Conservation (phyloP, 257 asterid genomes). For the Linderniella brevidens region DNA sequence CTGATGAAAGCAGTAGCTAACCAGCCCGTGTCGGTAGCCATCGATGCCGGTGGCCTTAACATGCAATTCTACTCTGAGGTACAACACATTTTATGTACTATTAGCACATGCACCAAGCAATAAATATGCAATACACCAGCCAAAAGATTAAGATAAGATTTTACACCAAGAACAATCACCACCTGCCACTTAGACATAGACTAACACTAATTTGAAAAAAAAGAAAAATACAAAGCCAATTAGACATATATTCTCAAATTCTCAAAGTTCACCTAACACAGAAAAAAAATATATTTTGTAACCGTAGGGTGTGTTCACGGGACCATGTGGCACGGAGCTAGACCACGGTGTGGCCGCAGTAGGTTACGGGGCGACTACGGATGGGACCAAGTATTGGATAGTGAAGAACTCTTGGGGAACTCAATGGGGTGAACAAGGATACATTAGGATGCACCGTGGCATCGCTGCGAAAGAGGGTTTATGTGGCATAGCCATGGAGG, state of each 20-base stretch:
- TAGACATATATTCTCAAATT: not conserved
- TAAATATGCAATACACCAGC: too few relatives aligned
- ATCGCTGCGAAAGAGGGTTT: slow-evolving; percentile 33
- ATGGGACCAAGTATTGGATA: slow-evolving; percentile 58
- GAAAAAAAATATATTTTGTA: not conserved
- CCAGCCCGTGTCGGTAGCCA: slow-evolving; percentile 69
- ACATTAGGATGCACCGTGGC: slow-evolving; percentile 63
- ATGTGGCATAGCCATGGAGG: slow-evolving; percentile 83
- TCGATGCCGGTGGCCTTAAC: slow-evolving; percentile 56
- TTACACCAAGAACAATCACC: too few relatives aligned
- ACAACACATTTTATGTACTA: too few relatives aligned
- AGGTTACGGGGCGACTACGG: slow-evolving; percentile 65
- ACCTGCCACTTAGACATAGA: too few relatives aligned
- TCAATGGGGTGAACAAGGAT: slow-evolving; percentile 85
- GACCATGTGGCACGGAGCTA: slow-evolving; percentile 52
- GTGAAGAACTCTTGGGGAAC: slow-evolving; percentile 79
- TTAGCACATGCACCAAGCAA: too few relatives aligned
- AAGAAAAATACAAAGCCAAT: too few relatives aligned
- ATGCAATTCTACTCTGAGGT: slow-evolving; percentile 86
- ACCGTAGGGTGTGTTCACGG: slow-evolving; percentile 53
- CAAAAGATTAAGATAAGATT: too few relatives aligned
- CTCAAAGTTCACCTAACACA: not conserved
- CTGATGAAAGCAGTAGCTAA: slow-evolving; percentile 59
- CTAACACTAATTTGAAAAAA: too few relatives aligned
- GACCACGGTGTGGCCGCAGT: slow-evolving; percentile 77